A percentile compares a stretch with the other conserved stretches of the same genome.
Evolutionary conservation across 495 filamentous ascomycete species (phyloP).

Genomic region (Annulohypoxylon maeteangense): DNA sequence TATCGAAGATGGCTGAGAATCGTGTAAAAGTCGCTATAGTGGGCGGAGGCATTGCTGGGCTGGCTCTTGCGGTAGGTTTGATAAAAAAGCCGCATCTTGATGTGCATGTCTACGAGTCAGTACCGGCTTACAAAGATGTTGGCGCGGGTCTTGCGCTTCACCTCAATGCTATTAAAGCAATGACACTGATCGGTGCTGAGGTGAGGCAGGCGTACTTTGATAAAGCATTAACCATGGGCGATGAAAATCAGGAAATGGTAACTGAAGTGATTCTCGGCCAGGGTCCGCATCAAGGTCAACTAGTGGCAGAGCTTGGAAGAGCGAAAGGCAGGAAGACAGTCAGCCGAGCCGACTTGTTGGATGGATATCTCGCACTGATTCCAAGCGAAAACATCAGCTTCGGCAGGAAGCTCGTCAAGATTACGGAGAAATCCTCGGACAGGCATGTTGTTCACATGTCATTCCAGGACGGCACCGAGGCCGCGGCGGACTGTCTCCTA

Average conservation of each 20-base stretch:
- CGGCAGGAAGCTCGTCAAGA: conserved; percentile 44
- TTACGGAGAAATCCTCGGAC: conserved; percentile 34
- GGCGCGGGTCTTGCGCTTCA: conserved; percentile 55
- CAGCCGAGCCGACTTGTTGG: conserved; percentile 51
- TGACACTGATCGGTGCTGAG: conserved; percentile 50
- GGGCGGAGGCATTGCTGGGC: conserved; percentile 52
- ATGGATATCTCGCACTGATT: conserved; percentile 46
- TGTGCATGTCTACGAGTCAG: conserved; percentile 49
- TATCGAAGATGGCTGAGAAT: conserved; percentile 12
- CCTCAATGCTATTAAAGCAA: conserved; percentile 52
- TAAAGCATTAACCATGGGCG: conserved; percentile 47
- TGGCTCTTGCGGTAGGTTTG: conserved; percentile 51
- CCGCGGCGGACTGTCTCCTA: conserved; percentile 50
- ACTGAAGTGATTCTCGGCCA: conserved; percentile 52
- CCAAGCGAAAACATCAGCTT: conserved; percentile 43
- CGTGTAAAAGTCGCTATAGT: conserved; percentile 49
- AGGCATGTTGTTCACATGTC: conserved; percentile 41
- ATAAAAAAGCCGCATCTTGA: conserved; percentile 47
- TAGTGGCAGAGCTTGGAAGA: conserved; percentile 52
- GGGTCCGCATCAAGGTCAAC: conserved; percentile 43
- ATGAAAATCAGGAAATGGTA: conserved; percentile 49
- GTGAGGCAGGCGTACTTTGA: conserved; percentile 49
- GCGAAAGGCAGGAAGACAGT: conserved; percentile 54
- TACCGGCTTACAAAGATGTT: conserved; percentile 47
- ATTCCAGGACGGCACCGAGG: conserved; percentile 51